A percentile compares a stretch with the other conserved stretches of the same genome.
Conservation (phyloP, 768 basidiomycete genomes). For the Lactarius vividus region DNA sequence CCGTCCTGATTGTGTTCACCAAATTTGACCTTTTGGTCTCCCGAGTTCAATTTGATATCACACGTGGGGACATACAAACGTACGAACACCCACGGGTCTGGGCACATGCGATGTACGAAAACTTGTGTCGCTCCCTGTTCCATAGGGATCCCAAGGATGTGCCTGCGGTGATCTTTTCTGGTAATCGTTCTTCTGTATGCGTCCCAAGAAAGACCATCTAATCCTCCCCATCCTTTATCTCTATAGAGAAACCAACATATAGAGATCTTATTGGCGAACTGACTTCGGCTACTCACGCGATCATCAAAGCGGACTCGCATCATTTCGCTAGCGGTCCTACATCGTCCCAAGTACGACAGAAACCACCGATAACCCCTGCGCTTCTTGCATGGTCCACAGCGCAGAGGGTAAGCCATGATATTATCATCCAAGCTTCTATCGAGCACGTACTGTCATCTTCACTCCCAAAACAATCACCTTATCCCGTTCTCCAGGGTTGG, state of each 20-base stretch:
- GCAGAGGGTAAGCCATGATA: slow-evolving; percentile 6
- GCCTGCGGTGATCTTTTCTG: background rate
- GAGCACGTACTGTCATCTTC: slow-evolving; percentile 1
- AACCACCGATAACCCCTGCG: background rate
- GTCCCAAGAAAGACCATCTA: background rate
- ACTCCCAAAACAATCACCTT: background rate
- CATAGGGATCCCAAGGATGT: background rate
- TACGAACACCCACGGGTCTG: background rate
- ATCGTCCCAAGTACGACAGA: background rate
- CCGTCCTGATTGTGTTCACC: slow-evolving; percentile 10
- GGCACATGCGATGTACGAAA: background rate
- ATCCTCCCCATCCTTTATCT: background rate
- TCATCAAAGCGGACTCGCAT: background rate
- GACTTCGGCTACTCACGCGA: background rate
- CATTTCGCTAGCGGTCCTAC: background rate
- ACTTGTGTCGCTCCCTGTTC: background rate
- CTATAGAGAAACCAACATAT: background rate
- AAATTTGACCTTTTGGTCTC: slow-evolving; percentile 7
- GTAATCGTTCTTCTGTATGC: background rate
- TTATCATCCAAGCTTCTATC: slow-evolving; percentile 2
- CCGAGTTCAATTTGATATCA: background rate
- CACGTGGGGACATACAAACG: background rate
- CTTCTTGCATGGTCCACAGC: slow-evolving; percentile 12
- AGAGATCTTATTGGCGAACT: background rate
- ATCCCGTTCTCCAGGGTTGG: slow-evolving; percentile 5